Conservation (phyloP, 176 grass and related monocot species). For the Echinochloa phyllopogon region DNA sequence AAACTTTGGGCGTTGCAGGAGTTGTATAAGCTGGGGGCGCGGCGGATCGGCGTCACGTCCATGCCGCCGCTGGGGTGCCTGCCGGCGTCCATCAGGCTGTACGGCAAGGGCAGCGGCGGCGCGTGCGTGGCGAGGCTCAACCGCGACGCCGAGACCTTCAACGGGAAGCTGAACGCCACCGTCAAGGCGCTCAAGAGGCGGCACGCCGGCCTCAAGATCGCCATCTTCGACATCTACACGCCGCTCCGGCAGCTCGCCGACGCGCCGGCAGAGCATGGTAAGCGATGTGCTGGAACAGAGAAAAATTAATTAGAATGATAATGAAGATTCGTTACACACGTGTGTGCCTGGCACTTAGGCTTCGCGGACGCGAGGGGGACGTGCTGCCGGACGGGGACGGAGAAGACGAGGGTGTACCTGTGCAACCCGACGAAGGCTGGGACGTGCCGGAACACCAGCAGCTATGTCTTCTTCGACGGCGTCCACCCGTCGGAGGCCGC, state of each 20-base stretch:
- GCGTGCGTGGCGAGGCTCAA: constrained; percentile 69
- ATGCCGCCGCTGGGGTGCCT: constrained; percentile 84
- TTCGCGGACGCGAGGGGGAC: constrained; percentile 61
- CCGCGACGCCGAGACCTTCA: constrained; percentile 66
- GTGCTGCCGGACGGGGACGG: constrained; percentile 69
- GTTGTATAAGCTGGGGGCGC: constrained; percentile 63
- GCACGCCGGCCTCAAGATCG: constrained; percentile 51
- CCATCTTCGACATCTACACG: constrained; percentile 69
- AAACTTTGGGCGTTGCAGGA: constrained; percentile 1
- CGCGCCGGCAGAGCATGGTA: constrained; percentile 55
- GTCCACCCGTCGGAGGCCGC: constrained; percentile 80
- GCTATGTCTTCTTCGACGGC: constrained; percentile 80
- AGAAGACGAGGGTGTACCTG: constrained; percentile 62
- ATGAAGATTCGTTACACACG: neutral
- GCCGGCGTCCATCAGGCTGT: constrained; percentile 62
- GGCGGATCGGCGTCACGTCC: constrained; percentile 70
- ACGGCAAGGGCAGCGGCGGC: constrained; percentile 39
- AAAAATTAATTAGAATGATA: neutral
- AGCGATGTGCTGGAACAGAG: neutral
- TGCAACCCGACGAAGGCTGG: constrained; percentile 47
- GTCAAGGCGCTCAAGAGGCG: constrained; percentile 34
- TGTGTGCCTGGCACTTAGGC: constrained; percentile 14
- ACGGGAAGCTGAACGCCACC: constrained; percentile 66
- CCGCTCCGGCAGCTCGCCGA: constrained; percentile 49
- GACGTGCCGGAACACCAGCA: constrained; percentile 66